Conservation (phyloP, 352 stramenopile species). For the Pythium coloratum region DNA sequence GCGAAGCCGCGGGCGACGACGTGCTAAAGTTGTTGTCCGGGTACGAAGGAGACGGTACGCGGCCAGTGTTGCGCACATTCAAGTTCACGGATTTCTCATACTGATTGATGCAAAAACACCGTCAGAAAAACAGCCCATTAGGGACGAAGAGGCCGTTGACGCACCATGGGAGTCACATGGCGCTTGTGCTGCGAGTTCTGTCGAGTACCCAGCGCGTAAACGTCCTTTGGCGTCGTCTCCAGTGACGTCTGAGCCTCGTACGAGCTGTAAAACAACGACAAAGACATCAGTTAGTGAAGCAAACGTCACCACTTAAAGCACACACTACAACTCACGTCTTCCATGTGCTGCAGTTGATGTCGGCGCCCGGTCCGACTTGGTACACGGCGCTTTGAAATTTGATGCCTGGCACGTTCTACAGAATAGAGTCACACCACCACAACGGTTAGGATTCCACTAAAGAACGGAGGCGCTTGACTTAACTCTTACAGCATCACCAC, state of each 20-base stretch:
- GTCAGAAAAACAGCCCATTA: background rate
- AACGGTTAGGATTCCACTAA: no score
- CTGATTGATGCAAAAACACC: slow-evolving; percentile 5
- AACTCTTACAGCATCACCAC: slow-evolving; percentile 28
- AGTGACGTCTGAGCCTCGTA: slow-evolving; percentile 63
- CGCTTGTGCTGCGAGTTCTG: slow-evolving; percentile 68
- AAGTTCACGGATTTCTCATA: slow-evolving; percentile 32
- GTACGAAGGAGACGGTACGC: background rate
- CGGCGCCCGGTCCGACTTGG: slow-evolving; percentile 54
- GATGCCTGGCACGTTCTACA: slow-evolving; percentile 45
- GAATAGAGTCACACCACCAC: background rate
- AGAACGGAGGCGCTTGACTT: background rate
- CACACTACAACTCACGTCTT: slow-evolving; percentile 53
- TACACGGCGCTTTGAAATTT: slow-evolving; percentile 70
- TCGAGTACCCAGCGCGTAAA: slow-evolving; percentile 41
- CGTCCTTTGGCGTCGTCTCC: slow-evolving; percentile 46
- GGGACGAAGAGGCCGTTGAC: background rate
- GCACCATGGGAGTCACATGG: slow-evolving; percentile 61
- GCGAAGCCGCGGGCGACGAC: slow-evolving; percentile 10
- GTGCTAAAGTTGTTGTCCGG: slow-evolving; percentile 7
- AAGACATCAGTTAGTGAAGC: background rate
- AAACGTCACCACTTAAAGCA: background rate
- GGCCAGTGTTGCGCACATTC: background rate
- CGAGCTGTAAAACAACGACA: slow-evolving; percentile 32
- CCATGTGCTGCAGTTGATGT: slow-evolving; percentile 52